These are phyloP conservation scores for Chamaenerion angustifolium DNA, from an alignment of 345 rosid genomes.

Conservation along the genomic window DNA sequence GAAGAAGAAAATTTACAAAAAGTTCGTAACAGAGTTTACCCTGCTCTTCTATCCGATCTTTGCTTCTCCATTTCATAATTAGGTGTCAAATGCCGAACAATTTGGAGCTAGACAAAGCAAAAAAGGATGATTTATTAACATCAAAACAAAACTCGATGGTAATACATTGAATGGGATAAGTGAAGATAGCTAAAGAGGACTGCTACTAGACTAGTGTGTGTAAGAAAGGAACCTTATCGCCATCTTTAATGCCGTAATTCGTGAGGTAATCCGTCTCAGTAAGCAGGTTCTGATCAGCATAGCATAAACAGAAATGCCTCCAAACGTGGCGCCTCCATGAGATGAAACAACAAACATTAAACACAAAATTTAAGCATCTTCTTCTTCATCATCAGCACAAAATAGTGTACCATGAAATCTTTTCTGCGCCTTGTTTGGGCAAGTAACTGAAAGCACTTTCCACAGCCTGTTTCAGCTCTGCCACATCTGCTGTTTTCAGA, in stretches of 20 bases:
- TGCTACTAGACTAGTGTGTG: not conserved
- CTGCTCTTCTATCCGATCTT: constrained; percentile 16
- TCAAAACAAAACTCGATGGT: not conserved
- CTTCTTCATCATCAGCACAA: not conserved
- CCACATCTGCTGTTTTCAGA: constrained; percentile 39
- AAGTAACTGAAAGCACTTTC: constrained; percentile 59
- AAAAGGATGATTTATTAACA: not conserved
- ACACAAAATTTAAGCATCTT: not conserved
- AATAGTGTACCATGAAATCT: constrained; percentile 56
- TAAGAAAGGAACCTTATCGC: constrained; percentile 47
- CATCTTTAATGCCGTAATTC: constrained; percentile 60
- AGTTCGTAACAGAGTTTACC: no score
- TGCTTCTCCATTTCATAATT: constrained; percentile 21
- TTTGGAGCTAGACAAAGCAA: constrained; percentile 43
- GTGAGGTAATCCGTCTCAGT: constrained; percentile 34
- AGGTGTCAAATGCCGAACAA: constrained; percentile 49
- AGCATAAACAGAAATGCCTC: constrained; percentile 73
- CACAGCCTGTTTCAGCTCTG: constrained; percentile 65
- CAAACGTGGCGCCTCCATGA: constrained; percentile 74
- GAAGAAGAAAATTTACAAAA: constrained; percentile 7
- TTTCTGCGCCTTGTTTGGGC: constrained; percentile 42
- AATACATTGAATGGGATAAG: no score
- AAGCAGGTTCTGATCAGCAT: constrained; percentile 40
- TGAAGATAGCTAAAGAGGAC: no score
- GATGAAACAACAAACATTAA: not conserved